Conservation (phyloP, 306 rosid species). For the Nissolia schottii region DNA sequence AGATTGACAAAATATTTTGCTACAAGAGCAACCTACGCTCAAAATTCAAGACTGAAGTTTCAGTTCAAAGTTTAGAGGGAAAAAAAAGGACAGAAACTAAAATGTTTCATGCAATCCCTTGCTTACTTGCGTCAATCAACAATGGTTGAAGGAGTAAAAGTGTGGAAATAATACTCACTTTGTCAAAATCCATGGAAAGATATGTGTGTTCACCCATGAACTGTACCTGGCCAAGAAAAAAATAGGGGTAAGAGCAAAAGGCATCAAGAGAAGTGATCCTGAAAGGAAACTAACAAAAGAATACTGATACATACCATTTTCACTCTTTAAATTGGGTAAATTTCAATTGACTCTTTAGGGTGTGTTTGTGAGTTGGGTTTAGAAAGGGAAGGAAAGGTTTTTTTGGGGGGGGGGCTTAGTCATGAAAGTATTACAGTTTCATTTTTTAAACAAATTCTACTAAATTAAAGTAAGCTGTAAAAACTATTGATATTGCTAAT, state of each 20-base stretch:
- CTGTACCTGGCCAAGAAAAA: constrained; percentile 48
- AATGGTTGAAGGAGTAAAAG: constrained; percentile 14
- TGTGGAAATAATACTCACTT: constrained; percentile 54
- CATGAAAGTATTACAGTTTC: not conserved
- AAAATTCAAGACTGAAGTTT: constrained; percentile 18
- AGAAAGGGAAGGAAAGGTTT: no score
- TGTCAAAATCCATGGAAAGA: constrained; percentile 88
- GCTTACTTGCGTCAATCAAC: constrained; percentile 18
- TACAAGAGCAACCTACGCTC: constrained; percentile 9
- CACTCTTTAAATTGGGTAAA: not conserved
- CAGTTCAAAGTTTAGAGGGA: not conserved
- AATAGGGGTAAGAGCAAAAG: constrained; percentile 16
- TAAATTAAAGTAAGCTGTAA: not conserved
- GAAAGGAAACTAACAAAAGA: constrained; percentile 5
- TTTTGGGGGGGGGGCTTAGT: no score
- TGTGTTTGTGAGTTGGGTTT: no score
- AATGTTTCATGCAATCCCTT: constrained; percentile 7
- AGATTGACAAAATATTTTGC: constrained; percentile 10
- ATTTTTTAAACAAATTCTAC: not conserved
- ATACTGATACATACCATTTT: not conserved
- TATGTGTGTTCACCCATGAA: constrained; percentile 96
- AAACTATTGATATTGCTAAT: not conserved
- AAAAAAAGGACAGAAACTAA: constrained; percentile 18
- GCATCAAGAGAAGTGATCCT: constrained; percentile 24
- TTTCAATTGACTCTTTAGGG: not conserved